Conservation (phyloP, 1,284 basidiomycete species). For the Ganoderma multipileum region DNA sequence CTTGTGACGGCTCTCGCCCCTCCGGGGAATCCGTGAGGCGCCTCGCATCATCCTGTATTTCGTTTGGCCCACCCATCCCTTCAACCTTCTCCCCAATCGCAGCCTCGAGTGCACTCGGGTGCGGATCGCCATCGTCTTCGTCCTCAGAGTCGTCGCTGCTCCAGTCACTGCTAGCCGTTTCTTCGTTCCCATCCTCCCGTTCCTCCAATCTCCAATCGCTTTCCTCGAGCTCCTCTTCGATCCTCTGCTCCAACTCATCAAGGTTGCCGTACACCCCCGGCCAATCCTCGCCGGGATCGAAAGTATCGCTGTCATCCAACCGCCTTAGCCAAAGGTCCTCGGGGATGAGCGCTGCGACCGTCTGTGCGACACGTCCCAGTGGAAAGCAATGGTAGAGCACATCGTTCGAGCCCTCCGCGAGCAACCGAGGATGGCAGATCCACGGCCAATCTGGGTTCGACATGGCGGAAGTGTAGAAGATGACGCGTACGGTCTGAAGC, state of each 20-base stretch:
- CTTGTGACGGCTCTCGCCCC: no score
- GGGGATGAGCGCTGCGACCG: neutral
- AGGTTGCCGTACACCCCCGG: neutral
- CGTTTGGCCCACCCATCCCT: no score
- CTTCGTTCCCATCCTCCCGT: neutral
- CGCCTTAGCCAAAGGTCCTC: neutral
- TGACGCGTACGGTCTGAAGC: neutral
- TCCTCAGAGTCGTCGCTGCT: neutral
- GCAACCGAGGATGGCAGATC: conserved; percentile 3
- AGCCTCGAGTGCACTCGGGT: no score
- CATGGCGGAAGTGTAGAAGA: neutral
- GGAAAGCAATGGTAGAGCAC: neutral
- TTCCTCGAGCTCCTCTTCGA: neutral
- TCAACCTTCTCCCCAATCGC: no score
- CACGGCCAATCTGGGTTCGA: neutral
- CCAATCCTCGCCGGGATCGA: neutral
- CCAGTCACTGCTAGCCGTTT: neutral
- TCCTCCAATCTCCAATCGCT: neutral
- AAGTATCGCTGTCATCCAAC: neutral
- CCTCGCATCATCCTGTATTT: no score
- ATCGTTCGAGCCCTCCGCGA: neutral
- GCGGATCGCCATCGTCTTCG: neutral
- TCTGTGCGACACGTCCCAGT: neutral
- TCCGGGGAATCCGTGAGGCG: no score
- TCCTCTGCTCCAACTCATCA: neutral